These are phyloP conservation scores for Phytophthora melonis DNA, from an alignment of 352 stramenopile species.

Conservation along the genomic window DNA sequence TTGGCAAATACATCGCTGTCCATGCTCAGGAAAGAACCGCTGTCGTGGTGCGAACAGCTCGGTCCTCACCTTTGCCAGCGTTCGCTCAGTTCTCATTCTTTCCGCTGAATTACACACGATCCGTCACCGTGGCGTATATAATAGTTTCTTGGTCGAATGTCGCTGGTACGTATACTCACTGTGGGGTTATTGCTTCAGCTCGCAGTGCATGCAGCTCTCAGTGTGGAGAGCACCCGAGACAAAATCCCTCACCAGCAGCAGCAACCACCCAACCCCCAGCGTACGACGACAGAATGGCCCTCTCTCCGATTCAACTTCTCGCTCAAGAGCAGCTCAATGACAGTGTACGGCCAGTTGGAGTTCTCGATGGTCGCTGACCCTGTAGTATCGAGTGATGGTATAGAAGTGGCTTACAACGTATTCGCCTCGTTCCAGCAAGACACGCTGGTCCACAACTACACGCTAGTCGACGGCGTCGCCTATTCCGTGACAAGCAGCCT, in stretches of 20 bases:
- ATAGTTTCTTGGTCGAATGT: no score
- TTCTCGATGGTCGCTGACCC: constrained; percentile 38
- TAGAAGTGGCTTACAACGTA: constrained; percentile 24
- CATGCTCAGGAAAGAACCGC: no score
- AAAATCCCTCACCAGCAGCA: neutral
- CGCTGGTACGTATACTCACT: no score
- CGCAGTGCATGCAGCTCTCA: neutral
- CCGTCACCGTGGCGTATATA: no score
- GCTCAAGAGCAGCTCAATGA: constrained; percentile 43
- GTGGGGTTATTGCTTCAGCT: no score
- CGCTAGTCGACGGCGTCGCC: neutral
- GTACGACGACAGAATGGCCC: constrained; percentile 15
- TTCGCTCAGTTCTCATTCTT: no score
- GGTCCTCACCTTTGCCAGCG: no score
- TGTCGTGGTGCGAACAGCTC: no score
- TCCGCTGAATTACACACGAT: no score
- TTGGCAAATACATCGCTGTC: no score
- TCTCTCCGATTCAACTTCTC: constrained; percentile 41
- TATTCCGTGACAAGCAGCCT: neutral
- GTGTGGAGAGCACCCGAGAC: neutral
- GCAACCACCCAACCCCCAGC: neutral
- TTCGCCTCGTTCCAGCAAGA: constrained; percentile 15
- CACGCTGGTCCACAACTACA: constrained; percentile 21
- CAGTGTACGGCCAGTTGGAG: constrained; percentile 31
- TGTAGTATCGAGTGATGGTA: constrained; percentile 3